A percentile compares a stretch with the other conserved stretches of the same genome.
Evolutionary conservation across 2,329 filamentous ascomycete genomes (phyloP).

Genomic region (Hymenoscyphus fraxineus): DNA sequence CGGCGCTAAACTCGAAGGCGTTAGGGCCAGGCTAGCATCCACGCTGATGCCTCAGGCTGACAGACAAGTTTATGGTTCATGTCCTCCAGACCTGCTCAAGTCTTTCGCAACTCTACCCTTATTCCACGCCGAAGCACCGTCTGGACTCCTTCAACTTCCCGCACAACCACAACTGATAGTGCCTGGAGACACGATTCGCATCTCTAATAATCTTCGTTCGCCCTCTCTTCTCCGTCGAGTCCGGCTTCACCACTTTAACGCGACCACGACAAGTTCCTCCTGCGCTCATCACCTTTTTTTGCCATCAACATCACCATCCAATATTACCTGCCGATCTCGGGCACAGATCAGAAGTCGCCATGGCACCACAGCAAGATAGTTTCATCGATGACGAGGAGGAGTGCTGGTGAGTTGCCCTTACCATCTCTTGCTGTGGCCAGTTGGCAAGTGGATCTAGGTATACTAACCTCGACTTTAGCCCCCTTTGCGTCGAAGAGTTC

Average conservation of each 20-base stretch:
- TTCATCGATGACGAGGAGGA: slow-evolving; percentile 72
- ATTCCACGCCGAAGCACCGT: background rate
- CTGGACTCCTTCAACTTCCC: background rate
- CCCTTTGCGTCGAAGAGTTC: slow-evolving; percentile 97
- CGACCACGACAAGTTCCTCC: slow-evolving; percentile 18
- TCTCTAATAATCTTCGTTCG: background rate
- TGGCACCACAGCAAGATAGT: slow-evolving; percentile 61
- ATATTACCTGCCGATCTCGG: slow-evolving; percentile 15
- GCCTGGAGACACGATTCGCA: background rate
- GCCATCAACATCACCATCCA: background rate
- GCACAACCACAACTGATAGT: background rate
- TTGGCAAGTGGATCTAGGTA: background rate
- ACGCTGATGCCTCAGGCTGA: background rate
- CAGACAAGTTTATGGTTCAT: background rate
- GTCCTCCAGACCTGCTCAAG: background rate
- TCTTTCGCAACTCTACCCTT: background rate
- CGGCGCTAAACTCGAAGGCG: background rate
- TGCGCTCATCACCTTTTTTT: slow-evolving; percentile 13
- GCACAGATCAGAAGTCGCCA: slow-evolving; percentile 35
- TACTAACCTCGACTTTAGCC: slow-evolving; percentile 53
- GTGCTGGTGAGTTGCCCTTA: slow-evolving; percentile 51
- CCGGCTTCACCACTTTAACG: slow-evolving; percentile 20
- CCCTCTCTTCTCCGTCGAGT: background rate
- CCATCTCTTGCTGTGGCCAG: background rate
- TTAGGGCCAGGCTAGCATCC: background rate